Evolutionary conservation across 352 stramenopile species (phyloP), one percentile per base, ranked within the genome.

Genomic region (Phytophthora niederhauseri): DNA sequence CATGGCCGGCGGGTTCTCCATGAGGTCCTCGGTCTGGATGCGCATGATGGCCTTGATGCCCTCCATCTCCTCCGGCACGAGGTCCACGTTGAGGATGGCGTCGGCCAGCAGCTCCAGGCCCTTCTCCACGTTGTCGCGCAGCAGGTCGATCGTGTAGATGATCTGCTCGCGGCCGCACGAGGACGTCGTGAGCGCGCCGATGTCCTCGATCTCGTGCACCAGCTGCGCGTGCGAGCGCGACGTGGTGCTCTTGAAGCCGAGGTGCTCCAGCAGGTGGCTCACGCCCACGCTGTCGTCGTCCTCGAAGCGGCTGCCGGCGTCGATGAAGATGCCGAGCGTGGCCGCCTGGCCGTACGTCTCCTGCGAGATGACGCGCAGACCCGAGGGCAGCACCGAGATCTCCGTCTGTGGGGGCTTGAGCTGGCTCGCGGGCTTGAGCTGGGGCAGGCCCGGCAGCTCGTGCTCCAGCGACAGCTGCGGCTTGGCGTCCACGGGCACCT

Each of bases 61-160:
- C 61, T 98, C 91, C 38, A 99, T 82, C 63, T 98, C 92, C n/a
- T 95, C 86, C 0, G 82, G 68, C 8, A 88, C 53, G 6, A 98
- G 71, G 31, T 94, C 70, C 2, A 93, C 86, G 60, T 94, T 85
- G 9, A 96, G 71, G 61, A 98, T 82, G 14, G 89, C 89, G 66
- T 98, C 93, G 2, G 90, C 85, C 17, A 99, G 78, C 58, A 99
- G 77, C 64, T 96, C 84, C 51, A 99, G 81, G 0, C 92, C 96
- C 45, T 87, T 78, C 43, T 92, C 81, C 6, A 98, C 87, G 68
- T 98, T 98, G 68, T 98, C 96, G 45, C 97, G 89, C 46, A 99
- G 77, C 49, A 99, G 77, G 76, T 99, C 97, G 64, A 99, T 91
- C 66, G 93, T 99, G 78, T 99, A 98, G 51, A 99, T 93, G 66